Evolutionary conservation across 257 asterid species (phyloP), one percentile per base, ranked within the genome.

Genomic region (Leonotis leonurus): DNA sequence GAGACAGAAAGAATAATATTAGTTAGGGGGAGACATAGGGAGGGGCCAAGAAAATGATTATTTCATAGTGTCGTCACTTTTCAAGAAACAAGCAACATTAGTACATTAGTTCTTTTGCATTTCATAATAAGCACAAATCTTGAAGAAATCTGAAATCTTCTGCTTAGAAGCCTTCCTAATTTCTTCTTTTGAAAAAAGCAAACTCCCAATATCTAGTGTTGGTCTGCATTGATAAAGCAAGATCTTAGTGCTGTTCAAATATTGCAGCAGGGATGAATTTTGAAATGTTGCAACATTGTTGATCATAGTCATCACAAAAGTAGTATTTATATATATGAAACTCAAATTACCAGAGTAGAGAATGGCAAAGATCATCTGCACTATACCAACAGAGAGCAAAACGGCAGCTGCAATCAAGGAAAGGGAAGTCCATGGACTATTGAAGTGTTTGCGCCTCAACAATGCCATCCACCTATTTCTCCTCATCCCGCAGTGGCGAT

Each of bases 331-430:
- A n/a, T n/a, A 17, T 14, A 16, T 5, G 2, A 3, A 8, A 46
- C 33, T 50, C 29, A 10, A 26, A 55, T 71, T 58, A 71, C 68
- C 1, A 26, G 49, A 65, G 6, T 72, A 65, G 64, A 72, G 69
- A 36, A 72, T 26, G 0, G 64, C 60, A n/a, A 29, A 50, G 36
- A 26, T 30, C 44, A 10, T n/a, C 57, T 71, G 71, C 9, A n/a
- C 49, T 1, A 62, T 3, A 12, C 11, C 20, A 6, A 39, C 58
- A 2, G 52, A 33, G 50, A 71, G 71, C 56, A 71, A 11, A 1
- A 22, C 8, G 0, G n/a, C 13, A 3, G 56, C 76, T 5, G 71
- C 57, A 46, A 65, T 26, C 18, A 71, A 11, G 2, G 71, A 71
- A 41, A 71, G 29, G 0, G 44, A 1, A 10, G 37, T 40, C 72